These are phyloP conservation scores for Cytidiella melzeri DNA, from an alignment of 768 basidiomycete species.

Conservation along the genomic window DNA sequence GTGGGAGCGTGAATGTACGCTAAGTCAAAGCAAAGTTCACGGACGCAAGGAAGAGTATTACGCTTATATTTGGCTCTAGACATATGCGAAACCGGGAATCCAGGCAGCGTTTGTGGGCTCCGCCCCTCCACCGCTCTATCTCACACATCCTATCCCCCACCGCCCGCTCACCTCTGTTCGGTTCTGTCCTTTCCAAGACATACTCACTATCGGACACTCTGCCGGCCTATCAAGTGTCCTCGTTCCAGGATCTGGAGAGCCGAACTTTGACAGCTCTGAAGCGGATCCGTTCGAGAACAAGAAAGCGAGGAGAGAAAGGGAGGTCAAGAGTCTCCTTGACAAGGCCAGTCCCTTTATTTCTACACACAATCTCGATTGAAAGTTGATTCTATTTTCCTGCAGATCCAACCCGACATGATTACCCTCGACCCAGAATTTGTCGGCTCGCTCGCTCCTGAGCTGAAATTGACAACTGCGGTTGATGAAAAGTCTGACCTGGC, in stretches of 20 bases:
- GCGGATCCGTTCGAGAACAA: constrained; percentile 93
- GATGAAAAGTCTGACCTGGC: constrained; percentile 43
- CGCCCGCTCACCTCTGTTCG: constrained; percentile 68
- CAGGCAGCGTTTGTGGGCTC: constrained; percentile 42
- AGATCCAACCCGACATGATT: constrained; percentile 93
- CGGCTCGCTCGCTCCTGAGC: constrained; percentile 58
- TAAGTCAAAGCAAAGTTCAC: constrained; percentile 37
- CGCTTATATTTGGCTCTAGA: not conserved
- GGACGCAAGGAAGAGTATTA: not conserved
- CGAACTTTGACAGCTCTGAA: constrained; percentile 90
- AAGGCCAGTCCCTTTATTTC: constrained; percentile 39
- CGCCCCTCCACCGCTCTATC: constrained; percentile 72
- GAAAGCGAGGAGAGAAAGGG: constrained; percentile 77
- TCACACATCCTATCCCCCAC: constrained; percentile 81
- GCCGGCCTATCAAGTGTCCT: constrained; percentile 79
- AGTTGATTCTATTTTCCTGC: constrained; percentile 3
- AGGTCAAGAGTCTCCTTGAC: constrained; percentile 86
- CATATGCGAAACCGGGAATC: constrained; percentile 62
- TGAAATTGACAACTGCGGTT: constrained; percentile 49
- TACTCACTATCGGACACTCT: constrained; percentile 73
- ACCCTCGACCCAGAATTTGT: constrained; percentile 73
- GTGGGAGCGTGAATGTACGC: constrained; percentile 78
- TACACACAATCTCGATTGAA: not conserved
- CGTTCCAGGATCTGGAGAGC: constrained; percentile 89
- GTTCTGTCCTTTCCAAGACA: constrained; percentile 89